Conservation (phyloP, 1,284 basidiomycete species). For the Anthracocystis setariae region DNA sequence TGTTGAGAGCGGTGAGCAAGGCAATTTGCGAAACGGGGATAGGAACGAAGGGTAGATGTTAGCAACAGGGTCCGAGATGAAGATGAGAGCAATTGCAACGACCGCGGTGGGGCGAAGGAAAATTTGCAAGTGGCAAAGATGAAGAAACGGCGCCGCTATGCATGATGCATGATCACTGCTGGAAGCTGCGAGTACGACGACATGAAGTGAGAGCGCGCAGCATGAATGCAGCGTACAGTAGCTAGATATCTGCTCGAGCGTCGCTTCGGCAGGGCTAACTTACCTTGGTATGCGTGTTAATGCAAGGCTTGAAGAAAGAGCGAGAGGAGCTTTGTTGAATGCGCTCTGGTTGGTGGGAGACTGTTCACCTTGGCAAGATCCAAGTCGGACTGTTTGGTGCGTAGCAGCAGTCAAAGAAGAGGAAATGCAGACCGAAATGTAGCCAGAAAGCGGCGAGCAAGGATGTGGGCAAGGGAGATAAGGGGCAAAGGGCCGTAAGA, state of each 20-base stretch:
- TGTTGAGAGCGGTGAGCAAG: constrained; percentile 9
- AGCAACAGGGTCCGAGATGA: constrained; percentile 24
- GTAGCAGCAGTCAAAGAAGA: constrained; percentile 1
- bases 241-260: constrained; percentile 1
- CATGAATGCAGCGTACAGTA: neutral
- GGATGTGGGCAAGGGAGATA: constrained; percentile 8
- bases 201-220: constrained; percentile 1
- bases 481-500: constrained; percentile 1
- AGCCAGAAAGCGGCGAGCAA: neutral
- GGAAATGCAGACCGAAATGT: neutral
- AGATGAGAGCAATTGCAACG: neutral
- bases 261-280: constrained; percentile 4
- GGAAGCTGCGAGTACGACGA: constrained; percentile 3
- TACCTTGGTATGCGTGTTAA: constrained; percentile 20
- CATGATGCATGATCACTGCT: constrained; percentile 1
- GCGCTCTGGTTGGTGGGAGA: neutral
- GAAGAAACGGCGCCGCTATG: constrained; percentile 1
- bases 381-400: neutral
- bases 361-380: neutral
- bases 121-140: constrained; percentile 8
- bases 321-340: constrained; percentile 17
- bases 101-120: constrained; percentile 16
- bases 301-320: constrained; percentile 7
- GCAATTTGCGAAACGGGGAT: neutral
- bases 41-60: constrained; percentile 32